These are phyloP conservation scores for Wallacemonas collosoma DNA, from an alignment of 208 protist species.

Conservation along the genomic window DNA sequence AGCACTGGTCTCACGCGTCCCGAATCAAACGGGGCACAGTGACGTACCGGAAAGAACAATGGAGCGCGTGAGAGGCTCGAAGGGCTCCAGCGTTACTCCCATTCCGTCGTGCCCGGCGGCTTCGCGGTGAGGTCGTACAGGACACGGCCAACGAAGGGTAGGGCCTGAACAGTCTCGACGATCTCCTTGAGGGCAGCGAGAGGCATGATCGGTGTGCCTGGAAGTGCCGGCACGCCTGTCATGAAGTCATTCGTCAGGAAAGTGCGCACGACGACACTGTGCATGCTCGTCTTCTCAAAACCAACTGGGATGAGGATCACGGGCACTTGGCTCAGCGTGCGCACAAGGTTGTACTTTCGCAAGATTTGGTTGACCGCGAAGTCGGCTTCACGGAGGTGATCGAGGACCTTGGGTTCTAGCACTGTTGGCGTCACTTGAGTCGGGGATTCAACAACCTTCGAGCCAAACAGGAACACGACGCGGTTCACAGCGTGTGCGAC, in stretches of 20 bases:
- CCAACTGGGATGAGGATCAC: conserved; percentile 92
- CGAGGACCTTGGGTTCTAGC: conserved; percentile 71
- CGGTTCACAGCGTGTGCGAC: conserved; percentile 93
- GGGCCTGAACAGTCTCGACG: conserved; percentile 53
- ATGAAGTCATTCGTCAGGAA: conserved; percentile 98
- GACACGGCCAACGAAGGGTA: conserved; percentile 90
- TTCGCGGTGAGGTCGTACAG: conserved; percentile 97
- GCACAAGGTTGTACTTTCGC: conserved; percentile 78
- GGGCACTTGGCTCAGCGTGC: conserved; percentile 92
- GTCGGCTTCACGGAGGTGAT: conserved; percentile 92
- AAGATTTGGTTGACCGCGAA: conserved; percentile 83
- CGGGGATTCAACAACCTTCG: conserved; percentile 27
- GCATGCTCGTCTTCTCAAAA: conserved; percentile 68
- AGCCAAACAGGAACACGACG: conserved; percentile 92
- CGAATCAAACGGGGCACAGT: too few relatives aligned
- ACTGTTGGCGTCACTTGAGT: conserved; percentile 69
- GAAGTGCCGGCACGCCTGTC: conserved; percentile 92
- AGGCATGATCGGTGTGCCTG: conserved; percentile 85
- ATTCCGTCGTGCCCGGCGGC: conserved; percentile 98
- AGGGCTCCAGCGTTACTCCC: conserved; percentile 77
- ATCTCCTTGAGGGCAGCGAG: conserved; percentile 85
- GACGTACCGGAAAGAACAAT: too few relatives aligned
- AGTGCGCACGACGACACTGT: conserved; percentile 93
- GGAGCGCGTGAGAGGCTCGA: too few relatives aligned
- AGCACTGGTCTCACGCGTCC: too few relatives aligned